Base-by-base conservation (phyloP, 169 alveolate species). In the Toxoplasma gondii region DNA sequence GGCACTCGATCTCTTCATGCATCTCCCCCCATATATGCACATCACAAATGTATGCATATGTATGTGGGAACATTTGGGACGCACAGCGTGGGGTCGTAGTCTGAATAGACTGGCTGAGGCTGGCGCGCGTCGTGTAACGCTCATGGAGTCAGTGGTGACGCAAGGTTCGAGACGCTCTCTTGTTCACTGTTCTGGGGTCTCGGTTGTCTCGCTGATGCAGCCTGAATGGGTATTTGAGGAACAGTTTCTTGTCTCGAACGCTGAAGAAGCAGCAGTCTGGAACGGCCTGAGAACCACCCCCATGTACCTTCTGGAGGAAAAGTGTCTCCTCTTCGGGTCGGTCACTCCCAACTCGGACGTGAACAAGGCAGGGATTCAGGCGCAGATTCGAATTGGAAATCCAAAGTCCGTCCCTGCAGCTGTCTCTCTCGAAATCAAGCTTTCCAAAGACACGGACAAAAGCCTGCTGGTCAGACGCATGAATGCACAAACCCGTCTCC, bases 281-380 rank as follows among this genome's bases (percentile, higher is more conserved):
- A 93, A 94, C 38, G 96, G 96, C 2, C 84, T 88, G 67, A 81
- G 92, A 7, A 95, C 91, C 78, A 88, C 93, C 45, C 96, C 96
- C 39, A 97, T 98, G n/a, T 98, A 97, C 95, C 98, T 98, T n/a
- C 97, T 96, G 54, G 99, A 97, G 74, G 99, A 98, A 94, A 97
- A 98, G 94, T 97, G 98, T 43, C 98, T 98, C 96, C 96, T 98
- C 97, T 98, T 98, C 91, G 99, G 99, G 38, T 98, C 99, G 1
- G 96, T 98, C 94, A 96, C 98, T 10, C 98, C 98, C 83, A 94
- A 98, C 83, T 45, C 43, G 38, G 83, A 53, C 39, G 69, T 67
- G 49, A 86, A 80, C 67, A 64, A 87, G 38, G 95, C 97, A 91
- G 97, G 96, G 43, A 98, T 98, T 64, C 98, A 92, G 98, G 99